These are phyloP conservation scores for Coffea canephora DNA, from an alignment of 257 asterid genomes.

Conservation along the genomic window DNA sequence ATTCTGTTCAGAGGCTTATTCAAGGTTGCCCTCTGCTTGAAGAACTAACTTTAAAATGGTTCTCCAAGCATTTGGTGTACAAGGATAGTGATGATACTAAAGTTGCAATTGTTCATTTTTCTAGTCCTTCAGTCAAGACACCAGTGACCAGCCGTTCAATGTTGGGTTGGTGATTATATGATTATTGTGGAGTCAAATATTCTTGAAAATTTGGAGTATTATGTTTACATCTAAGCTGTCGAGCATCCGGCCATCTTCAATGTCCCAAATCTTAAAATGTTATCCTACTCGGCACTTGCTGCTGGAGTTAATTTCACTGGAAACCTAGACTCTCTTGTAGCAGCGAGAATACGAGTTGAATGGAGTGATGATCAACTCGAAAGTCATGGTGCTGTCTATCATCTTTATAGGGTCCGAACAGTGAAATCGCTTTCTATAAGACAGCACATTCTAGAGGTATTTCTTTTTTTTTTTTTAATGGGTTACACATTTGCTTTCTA, in stretches of 20 bases:
- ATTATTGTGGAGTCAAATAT: neutral
- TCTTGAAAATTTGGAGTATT: constrained; percentile 6
- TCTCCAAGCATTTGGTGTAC: too few species aligned
- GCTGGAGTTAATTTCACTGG: neutral
- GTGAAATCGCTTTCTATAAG: neutral
- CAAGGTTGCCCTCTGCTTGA: too few species aligned
- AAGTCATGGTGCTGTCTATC: neutral
- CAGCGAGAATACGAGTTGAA: neutral
- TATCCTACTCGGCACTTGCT: neutral
- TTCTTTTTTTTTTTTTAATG: too few species aligned
- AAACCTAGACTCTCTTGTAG: neutral
- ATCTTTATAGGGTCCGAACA: neutral
- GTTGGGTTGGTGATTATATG: neutral
- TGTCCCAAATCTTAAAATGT: too few species aligned
- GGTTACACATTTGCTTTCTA: neutral
- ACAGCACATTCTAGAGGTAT: constrained; percentile 2
- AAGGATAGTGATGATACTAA: too few species aligned
- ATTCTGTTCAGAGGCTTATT: too few species aligned
- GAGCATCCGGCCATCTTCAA: too few species aligned
- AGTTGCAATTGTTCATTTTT: neutral
- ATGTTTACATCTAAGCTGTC: too few species aligned
- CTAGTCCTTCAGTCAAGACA: neutral
- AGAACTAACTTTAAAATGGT: too few species aligned
- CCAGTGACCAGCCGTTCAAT: neutral
- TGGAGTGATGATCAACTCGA: too few species aligned